A percentile compares a stretch with the other conserved stretches of the same genome.
Evolutionary conservation across 148 eudicot genomes (phyloP).

Genomic region (Heliamphora exappendiculata): DNA sequence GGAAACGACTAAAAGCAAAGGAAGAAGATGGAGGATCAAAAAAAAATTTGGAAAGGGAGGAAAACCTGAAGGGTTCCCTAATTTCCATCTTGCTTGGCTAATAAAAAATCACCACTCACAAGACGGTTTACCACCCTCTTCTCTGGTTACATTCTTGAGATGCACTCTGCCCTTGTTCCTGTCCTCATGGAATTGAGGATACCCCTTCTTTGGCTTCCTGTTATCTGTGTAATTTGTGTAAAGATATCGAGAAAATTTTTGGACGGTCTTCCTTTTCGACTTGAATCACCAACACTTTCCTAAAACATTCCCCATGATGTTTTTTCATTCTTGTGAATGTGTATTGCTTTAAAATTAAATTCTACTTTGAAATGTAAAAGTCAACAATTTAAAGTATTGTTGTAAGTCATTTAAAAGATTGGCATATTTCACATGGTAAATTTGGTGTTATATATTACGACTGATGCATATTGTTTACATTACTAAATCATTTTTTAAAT

Average conservation of each 20-base stretch:
- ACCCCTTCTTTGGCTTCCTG: neutral
- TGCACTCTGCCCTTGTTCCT: too few relatives aligned
- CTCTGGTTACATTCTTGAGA: too few relatives aligned
- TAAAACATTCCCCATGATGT: neutral
- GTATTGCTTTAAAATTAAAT: too few relatives aligned
- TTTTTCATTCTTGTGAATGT: neutral
- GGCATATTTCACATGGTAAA: neutral
- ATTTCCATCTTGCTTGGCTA: too few relatives aligned
- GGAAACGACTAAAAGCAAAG: neutral
- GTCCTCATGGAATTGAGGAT: neutral
- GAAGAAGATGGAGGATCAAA: neutral
- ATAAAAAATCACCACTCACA: too few relatives aligned
- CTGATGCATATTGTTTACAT: neutral
- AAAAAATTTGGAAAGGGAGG: neutral
- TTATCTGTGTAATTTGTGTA: too few relatives aligned
- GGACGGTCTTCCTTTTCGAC: neutral
- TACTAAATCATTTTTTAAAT: neutral
- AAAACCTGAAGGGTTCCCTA: too few relatives aligned
- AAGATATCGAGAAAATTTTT: neutral
- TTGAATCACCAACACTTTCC: neutral
- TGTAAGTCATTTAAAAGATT: neutral
- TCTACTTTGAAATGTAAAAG: too few relatives aligned
- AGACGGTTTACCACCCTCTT: too few relatives aligned
- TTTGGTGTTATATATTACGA: neutral
- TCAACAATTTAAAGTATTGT: neutral